Evolutionary conservation across 2,329 filamentous ascomycete species (phyloP), one percentile per base, ranked within the genome.

Genomic region (Hyphodiscus sp.): DNA sequence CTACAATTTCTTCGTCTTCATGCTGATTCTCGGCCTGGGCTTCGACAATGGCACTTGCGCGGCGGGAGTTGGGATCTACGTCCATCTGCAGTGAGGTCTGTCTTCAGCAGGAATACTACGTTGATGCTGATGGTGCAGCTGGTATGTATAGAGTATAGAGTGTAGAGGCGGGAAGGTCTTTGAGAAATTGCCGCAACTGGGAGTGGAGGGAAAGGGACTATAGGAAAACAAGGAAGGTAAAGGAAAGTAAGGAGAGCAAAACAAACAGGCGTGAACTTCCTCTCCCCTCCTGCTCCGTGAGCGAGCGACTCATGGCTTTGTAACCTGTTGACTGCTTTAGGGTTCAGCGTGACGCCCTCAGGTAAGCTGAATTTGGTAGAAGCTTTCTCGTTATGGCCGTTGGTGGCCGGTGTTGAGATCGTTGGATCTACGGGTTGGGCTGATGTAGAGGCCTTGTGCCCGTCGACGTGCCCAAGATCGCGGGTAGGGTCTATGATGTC

Each of bases 391-490:
- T 44, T 20, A 15, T 19, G 41, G 42, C 13, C 44, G 41, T 13
- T 18, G 23, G 41, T 19, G 26, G 1, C n/a, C 20, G 18, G 10
- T 16, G 45, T 16, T 19, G 38, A 29, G 50, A 45, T 1, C 44
- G 29, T 47, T 19, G 16, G 11, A 20, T 41, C 16, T 8, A 23
- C 11, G 20, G 43, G 41, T 20, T 46, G 29, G 49, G 16, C 41
- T 10, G 41, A 23, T 43, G 19, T n/a, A 23, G 20, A 41, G n/a
- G 41, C 20, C 51, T 58, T 55, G 42, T 61, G 68, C 52, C 81
- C 75, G 69, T 91, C 87, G 19, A 89, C 85, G 71, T 96, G 91
- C 0, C 91, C 92, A 51, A 96, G 73, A 65, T 91, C 80, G 58
- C 87, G 78, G 1, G 74, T 76, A 0, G 91, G 92, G 64, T 92